Evolutionary conservation across 2,329 filamentous ascomycete genomes (phyloP).

Genomic region (Botrytis pseudocinerea): DNA sequence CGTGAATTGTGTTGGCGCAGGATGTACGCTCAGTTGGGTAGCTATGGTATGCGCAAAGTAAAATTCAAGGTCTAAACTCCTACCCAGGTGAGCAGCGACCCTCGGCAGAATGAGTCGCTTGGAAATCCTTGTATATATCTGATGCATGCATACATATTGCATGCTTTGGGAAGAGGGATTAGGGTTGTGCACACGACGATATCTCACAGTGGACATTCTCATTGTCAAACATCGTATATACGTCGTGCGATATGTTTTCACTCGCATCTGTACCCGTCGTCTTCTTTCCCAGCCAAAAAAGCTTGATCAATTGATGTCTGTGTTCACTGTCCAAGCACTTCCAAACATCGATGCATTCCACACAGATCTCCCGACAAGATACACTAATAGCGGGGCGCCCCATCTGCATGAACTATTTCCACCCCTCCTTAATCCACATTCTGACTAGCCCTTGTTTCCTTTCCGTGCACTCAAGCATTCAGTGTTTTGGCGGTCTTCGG

Average conservation of each 20-base stretch:
- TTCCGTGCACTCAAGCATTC: background rate
- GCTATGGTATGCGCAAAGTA: background rate
- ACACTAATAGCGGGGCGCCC: constrained; percentile 3
- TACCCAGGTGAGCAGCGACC: background rate
- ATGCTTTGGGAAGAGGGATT: background rate
- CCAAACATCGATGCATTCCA: background rate
- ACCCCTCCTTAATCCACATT: constrained; percentile 2
- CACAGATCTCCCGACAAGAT: background rate
- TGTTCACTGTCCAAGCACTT: constrained; percentile 3
- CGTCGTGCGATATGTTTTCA: background rate
- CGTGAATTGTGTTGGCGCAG: too few relatives aligned
- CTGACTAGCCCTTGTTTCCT: background rate
- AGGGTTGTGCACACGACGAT: too few relatives aligned
- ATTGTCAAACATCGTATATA: background rate
- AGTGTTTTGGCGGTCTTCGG: background rate
- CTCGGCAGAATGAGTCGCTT: too few relatives aligned
- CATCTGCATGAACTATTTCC: background rate
- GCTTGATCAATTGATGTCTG: background rate
- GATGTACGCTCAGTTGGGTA: too few relatives aligned
- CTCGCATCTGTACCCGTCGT: background rate
- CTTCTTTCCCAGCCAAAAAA: background rate
- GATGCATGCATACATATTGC: background rate
- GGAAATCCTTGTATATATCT: background rate
- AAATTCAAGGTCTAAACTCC: background rate
- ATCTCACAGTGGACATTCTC: too few relatives aligned